These are phyloP conservation scores for Carpinus viminea DNA, from an alignment of 306 rosid species.

Conservation along the genomic window DNA sequence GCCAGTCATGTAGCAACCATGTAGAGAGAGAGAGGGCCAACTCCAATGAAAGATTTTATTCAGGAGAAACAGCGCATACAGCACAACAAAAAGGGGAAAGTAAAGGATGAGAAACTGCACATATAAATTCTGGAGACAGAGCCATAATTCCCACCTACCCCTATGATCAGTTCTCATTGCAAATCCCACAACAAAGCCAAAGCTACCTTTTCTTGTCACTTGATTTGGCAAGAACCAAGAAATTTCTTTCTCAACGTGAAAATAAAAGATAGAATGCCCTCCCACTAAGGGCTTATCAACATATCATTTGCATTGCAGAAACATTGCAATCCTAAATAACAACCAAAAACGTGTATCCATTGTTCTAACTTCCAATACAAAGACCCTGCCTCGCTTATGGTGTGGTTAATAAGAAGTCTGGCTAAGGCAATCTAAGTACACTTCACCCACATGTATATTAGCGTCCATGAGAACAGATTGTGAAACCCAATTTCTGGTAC, in stretches of 20 bases:
- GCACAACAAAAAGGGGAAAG: not conserved
- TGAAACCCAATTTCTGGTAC: not conserved
- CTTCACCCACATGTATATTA: conserved; percentile 1
- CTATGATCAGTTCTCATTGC: not conserved
- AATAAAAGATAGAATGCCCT: not conserved
- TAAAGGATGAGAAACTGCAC: not conserved
- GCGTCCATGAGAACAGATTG: not conserved
- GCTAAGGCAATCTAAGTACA: not conserved
- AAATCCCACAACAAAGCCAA: no score
- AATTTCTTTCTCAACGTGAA: not conserved
- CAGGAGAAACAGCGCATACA: not conserved
- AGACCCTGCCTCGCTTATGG: not conserved
- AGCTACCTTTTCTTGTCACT: not conserved
- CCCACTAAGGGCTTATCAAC: not conserved
- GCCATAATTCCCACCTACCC: not conserved
- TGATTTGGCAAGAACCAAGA: not conserved
- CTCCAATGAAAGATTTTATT: not conserved
- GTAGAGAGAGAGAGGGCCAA: not conserved
- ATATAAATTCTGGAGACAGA: no score
- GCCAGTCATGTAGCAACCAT: not conserved
- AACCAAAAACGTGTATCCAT: not conserved
- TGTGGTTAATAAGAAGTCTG: not conserved
- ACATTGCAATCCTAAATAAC: not conserved
- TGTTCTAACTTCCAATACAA: not conserved
- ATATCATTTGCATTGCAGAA: not conserved